phyloP scores from a whole-genome alignment of 257 asterid species.

The Gentiana macrophylla region DNA sequence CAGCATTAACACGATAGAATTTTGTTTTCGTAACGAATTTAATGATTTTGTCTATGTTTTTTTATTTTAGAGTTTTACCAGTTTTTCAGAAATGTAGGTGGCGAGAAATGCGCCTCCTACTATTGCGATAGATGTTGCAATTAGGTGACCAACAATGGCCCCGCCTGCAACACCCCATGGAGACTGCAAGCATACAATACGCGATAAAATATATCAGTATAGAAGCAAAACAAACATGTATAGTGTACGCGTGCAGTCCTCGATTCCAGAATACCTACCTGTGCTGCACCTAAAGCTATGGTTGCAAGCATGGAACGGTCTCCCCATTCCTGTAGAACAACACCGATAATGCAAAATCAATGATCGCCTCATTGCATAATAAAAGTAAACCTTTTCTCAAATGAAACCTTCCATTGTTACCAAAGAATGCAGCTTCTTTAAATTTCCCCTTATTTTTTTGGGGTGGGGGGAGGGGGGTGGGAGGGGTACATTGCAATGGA shows the following conservation, averaged over 20 bases:
- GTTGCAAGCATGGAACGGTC: conserved; percentile 99
- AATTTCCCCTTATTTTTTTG: no score
- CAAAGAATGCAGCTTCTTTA: no score
- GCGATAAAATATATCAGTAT: neutral
- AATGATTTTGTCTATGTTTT: no score
- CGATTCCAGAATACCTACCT: conserved; percentile 30
- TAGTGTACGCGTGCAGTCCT: no score
- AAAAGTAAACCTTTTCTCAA: conserved; percentile 1
- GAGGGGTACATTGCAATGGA: neutral
- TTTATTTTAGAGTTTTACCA: conserved; percentile 33
- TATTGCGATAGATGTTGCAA: conserved; percentile 78
- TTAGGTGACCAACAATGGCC: conserved; percentile 77
- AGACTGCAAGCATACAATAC: conserved; percentile 34
- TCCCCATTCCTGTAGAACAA: conserved; percentile 75
- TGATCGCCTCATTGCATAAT: neutral
- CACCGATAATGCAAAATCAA: neutral
- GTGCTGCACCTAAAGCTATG: conserved; percentile 97
- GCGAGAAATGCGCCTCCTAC: conserved; percentile 96
- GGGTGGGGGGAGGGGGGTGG: no score
- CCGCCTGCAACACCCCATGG: conserved; percentile 99
- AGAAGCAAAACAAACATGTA: neutral
- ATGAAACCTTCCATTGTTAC: neutral
- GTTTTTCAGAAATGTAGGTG: conserved; percentile 80
- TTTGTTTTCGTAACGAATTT: no score
- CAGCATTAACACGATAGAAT: no score